These are phyloP conservation scores for Carex arenaria DNA, from an alignment of 202 grass and related monocot species.

Conservation along the genomic window DNA sequence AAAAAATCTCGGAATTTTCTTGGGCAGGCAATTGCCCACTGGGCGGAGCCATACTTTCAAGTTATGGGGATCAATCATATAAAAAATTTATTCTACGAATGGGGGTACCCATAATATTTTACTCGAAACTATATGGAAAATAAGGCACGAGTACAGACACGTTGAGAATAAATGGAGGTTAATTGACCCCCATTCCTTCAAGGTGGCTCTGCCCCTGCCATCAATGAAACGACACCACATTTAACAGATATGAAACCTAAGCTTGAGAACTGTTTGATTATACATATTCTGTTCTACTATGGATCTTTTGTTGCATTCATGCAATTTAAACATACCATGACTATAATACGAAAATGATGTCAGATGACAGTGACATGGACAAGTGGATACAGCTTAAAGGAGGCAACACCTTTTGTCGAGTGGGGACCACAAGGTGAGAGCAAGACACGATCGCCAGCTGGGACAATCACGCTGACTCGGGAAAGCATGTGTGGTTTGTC, in stretches of 20 bases:
- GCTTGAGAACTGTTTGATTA: neutral
- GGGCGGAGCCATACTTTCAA: too few species aligned
- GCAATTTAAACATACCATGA: slow-evolving; percentile 12
- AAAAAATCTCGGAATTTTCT: too few species aligned
- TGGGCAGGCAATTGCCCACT: too few species aligned
- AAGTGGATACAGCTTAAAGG: slow-evolving; percentile 73
- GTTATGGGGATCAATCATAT: too few species aligned
- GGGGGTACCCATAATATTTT: too few species aligned
- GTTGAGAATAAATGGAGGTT: too few species aligned
- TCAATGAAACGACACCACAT: neutral
- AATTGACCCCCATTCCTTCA: too few species aligned
- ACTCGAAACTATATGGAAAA: too few species aligned
- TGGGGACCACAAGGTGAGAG: slow-evolving; percentile 60
- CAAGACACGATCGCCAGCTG: slow-evolving; percentile 64
- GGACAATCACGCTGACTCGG: slow-evolving; percentile 65
- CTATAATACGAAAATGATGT: slow-evolving; percentile 27
- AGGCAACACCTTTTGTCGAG: slow-evolving; percentile 72
- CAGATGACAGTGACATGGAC: slow-evolving; percentile 96
- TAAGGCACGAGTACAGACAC: too few species aligned
- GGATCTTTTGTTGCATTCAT: neutral
- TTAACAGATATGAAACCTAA: neutral
- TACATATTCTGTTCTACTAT: neutral
- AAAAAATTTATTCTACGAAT: too few species aligned
- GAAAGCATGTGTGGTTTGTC: slow-evolving; percentile 81
- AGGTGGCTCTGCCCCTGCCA: too few species aligned